phyloP scores from a whole-genome alignment of 2,329 filamentous ascomycete species.

The Pestalotiopsis sp. region DNA sequence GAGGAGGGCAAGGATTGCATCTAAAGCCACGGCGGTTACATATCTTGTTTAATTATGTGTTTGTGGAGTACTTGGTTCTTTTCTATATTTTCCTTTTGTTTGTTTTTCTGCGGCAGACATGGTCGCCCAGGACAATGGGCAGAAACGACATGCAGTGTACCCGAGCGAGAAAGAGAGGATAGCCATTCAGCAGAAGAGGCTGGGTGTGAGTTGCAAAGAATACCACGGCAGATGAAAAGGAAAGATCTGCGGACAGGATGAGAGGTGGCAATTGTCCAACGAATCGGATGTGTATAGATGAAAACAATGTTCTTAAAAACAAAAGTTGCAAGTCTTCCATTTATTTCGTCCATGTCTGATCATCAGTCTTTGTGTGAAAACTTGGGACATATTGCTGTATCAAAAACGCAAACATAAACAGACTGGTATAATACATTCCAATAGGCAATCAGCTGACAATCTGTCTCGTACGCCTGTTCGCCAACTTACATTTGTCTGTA shows the following conservation, averaged over 20 bases:
- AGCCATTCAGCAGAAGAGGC: not conserved
- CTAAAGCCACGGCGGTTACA: slow-evolving; percentile 44
- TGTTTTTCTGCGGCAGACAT: slow-evolving; percentile 25
- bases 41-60: slow-evolving; percentile 58
- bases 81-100: slow-evolving; percentile 30
- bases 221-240: slow-evolving; percentile 14
- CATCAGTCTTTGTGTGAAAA: not conserved
- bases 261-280: slow-evolving; percentile 5
- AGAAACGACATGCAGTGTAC: not conserved
- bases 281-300: slow-evolving; percentile 10
- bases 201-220: slow-evolving; percentile 8
- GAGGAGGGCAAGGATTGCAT: slow-evolving; percentile 29
- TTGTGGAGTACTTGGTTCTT: slow-evolving; percentile 32
- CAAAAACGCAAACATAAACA: too few species aligned
- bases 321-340: not conserved
- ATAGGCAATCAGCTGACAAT: too few species aligned
- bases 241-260: slow-evolving; percentile 5
- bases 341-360: not conserved
- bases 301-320: slow-evolving; percentile 7
- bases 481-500: too few species aligned
- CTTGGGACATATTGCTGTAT: too few species aligned
- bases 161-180: slow-evolving; percentile 5
- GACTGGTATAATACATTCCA: too few species aligned
- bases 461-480: too few species aligned
- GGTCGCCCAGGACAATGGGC: slow-evolving; percentile 27